These are phyloP conservation scores for Zangia roseola DNA, from an alignment of 768 basidiomycete genomes.

Conservation along the genomic window DNA sequence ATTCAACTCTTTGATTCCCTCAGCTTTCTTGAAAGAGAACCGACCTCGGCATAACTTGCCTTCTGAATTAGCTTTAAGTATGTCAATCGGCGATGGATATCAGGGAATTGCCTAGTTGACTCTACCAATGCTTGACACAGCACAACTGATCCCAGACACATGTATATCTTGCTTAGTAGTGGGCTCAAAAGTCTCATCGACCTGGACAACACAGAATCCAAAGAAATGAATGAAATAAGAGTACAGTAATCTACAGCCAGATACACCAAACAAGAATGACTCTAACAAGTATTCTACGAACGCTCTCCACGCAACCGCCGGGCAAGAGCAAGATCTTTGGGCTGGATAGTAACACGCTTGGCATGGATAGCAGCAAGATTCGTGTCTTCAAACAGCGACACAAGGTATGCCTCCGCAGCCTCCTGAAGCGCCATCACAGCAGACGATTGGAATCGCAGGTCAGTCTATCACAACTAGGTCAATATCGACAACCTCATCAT, in stretches of 20 bases:
- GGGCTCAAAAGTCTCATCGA: no score
- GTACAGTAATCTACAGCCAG: constrained; percentile 27
- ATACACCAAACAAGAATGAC: neutral
- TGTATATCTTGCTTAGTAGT: no score
- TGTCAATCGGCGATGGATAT: no score
- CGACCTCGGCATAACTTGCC: no score
- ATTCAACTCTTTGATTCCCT: no score
- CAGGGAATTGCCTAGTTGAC: no score
- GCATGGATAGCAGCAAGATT: constrained; percentile 83
- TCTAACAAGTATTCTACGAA: constrained; percentile 45
- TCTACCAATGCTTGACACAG: no score
- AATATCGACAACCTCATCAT: neutral
- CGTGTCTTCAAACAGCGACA: constrained; percentile 74
- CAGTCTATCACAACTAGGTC: constrained; percentile 43
- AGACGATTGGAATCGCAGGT: constrained; percentile 86
- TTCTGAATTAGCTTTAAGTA: no score
- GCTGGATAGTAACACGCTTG: constrained; percentile 80
- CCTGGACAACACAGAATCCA: neutral
- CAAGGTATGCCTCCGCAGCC: constrained; percentile 77
- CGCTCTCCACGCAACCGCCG: constrained; percentile 76
- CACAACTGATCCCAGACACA: no score
- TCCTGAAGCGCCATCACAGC: constrained; percentile 85
- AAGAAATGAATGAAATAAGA: constrained; percentile 6
- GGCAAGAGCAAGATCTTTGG: constrained; percentile 78
- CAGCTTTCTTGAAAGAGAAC: no score